These are phyloP conservation scores for Allium cepa DNA, from an alignment of 106 monocot genomes.

Conservation along the genomic window DNA sequence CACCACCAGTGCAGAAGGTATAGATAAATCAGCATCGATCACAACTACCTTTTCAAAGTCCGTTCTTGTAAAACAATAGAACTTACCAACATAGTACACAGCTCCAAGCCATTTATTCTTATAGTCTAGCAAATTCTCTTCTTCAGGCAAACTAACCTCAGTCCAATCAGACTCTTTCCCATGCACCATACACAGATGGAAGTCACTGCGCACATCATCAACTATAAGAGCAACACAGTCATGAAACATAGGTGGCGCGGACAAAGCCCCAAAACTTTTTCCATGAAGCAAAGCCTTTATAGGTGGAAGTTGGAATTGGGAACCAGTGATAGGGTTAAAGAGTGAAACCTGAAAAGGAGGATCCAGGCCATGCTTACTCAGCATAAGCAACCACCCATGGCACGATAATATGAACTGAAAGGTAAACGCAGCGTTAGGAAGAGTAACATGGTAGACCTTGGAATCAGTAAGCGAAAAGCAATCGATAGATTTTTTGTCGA, in stretches of 20 bases:
- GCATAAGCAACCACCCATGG: conserved; percentile 16
- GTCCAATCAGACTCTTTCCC: neutral
- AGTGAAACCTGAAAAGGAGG: conserved; percentile 15
- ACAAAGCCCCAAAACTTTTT: neutral
- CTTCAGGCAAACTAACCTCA: conserved; percentile 18
- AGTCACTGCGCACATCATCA: too few relatives aligned
- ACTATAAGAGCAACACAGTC: neutral
- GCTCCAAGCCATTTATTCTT: conserved; percentile 25
- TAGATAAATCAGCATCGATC: too few relatives aligned
- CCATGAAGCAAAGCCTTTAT: neutral
- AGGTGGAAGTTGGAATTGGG: neutral
- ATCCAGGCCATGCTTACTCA: conserved; percentile 29
- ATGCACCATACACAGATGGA: too few relatives aligned
- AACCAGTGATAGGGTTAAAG: neutral
- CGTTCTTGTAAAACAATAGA: too few relatives aligned
- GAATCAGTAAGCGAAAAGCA: neutral
- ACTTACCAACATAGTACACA: neutral
- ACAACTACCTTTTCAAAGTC: too few relatives aligned
- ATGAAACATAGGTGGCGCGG: neutral
- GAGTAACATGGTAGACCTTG: conserved; percentile 11
- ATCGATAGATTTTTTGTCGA: neutral
- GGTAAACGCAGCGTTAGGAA: conserved; percentile 46
- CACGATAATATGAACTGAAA: conserved; percentile 13
- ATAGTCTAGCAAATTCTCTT: neutral
- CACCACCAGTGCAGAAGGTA: too few relatives aligned